Evolutionary conservation across 78 protist species (phyloP), one percentile per base, ranked within the genome.

Genomic region (Chrysochromulina parva): DNA sequence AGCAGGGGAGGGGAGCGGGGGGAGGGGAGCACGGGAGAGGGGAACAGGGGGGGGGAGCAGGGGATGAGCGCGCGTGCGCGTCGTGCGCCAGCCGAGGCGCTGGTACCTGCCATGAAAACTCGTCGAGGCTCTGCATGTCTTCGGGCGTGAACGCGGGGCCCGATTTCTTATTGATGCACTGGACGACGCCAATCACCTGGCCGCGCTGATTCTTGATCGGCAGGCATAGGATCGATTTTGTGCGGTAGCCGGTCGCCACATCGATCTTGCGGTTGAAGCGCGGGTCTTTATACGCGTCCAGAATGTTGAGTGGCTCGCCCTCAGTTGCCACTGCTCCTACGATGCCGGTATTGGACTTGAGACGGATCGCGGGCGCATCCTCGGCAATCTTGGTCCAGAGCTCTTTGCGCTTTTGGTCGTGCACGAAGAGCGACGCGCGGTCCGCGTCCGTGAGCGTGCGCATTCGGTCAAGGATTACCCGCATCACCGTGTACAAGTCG

Each of bases 251-350:
- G 26, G 92, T 76, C 48, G 22, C 22, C 71, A 22, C 0, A 84
- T 90, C 94, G 57, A 85, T 24, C 24, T 62, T 53, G 10, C n/a
- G 13, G 85, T 89, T 90, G 88, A 90, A 90, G 22, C 93, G 58
- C 14, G 10, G n/a, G 85, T 90, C 93, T 9, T 57, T 50, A 53
- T 90, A 88, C 13, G 95, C 93, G 53, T 93, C 78, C 26, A 47
- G 52, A 69, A 88, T 62, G 91, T 62, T 80, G 60, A 86, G 52
- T 20, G 52, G 1, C 58, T 84, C n/a, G 7, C 93, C 92, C n/a
- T 91, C 76, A 19, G 89, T 3, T 14, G 91, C 93, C 5, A 86
- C 95, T 53, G 22, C 59, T 0, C 91, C 93, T 10, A 90, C 95
- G 58, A 90, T 90, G 53, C 93, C 93, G 2, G 3, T 9, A 0